phyloP scores from a whole-genome alignment of 1,139 yeast species.

The Zygoascus sp. region DNA sequence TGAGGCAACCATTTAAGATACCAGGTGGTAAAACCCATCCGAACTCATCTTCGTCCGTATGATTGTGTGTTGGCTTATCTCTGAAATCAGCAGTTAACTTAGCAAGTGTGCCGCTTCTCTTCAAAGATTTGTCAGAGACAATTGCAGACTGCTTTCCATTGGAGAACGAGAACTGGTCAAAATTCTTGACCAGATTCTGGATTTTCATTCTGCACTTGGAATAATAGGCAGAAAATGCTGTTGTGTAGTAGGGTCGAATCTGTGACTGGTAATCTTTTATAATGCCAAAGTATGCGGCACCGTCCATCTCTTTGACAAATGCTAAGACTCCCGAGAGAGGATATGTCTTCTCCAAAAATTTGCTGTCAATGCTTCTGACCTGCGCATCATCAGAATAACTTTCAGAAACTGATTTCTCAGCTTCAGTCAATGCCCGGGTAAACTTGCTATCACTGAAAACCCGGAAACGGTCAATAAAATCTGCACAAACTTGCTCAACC shows the following conservation, averaged over 20 bases:
- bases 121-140: constrained; percentile 24
- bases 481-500: constrained; percentile 54
- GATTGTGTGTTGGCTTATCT: not conserved
- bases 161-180: constrained; percentile 24
- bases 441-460: constrained; percentile 46
- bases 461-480: constrained; percentile 50
- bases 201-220: constrained; percentile 30
- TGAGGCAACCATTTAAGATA: constrained; percentile 19
- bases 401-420: constrained; percentile 16
- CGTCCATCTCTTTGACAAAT: constrained; percentile 57
- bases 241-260: constrained; percentile 28
- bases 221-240: constrained; percentile 30
- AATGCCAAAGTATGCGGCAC: constrained; percentile 39
- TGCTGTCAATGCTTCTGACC: constrained; percentile 20
- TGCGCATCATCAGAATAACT: constrained; percentile 20
- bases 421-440: constrained; percentile 27
- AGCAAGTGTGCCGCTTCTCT: constrained; percentile 33
- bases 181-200: constrained; percentile 17
- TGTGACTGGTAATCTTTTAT: constrained; percentile 32
- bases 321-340: constrained; percentile 59
- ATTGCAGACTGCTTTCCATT: constrained; percentile 7
- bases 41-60: constrained; percentile 10
- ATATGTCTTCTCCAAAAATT: constrained; percentile 33
- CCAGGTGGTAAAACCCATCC: constrained; percentile 25
- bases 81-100: constrained; percentile 16